Conservation (phyloP, 2,329 filamentous ascomycete genomes). For the Fusarium kyushuense region DNA sequence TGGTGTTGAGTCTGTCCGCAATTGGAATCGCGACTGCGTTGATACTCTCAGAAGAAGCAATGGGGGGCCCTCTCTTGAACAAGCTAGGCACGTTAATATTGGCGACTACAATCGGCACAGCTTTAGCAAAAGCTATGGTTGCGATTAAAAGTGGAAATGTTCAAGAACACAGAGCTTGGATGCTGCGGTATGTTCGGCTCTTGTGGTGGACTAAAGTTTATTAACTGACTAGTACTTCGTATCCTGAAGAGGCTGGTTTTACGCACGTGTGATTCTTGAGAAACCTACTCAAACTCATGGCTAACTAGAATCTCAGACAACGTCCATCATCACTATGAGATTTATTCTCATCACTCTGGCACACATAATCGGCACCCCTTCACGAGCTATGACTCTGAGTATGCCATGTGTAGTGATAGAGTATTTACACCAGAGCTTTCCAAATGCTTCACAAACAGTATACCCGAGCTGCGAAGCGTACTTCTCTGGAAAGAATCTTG, state of each 20-base stretch:
- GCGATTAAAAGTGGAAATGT: constrained; percentile 5
- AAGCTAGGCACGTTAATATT: constrained; percentile 2
- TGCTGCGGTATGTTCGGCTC: no score
- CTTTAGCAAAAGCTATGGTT: neutral
- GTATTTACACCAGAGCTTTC: constrained; percentile 12
- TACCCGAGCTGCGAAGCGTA: constrained; percentile 14
- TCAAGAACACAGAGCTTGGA: constrained; percentile 20
- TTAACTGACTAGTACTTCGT: no score
- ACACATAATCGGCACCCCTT: constrained; percentile 1
- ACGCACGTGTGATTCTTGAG: neutral
- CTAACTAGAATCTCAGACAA: constrained; percentile 8
- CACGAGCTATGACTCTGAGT: neutral
- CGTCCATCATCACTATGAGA: constrained; percentile 28
- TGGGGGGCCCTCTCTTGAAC: constrained; percentile 3
- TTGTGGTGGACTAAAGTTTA: no score
- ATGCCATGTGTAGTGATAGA: constrained; percentile 15
- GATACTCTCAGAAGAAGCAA: constrained; percentile 13
- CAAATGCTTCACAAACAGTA: neutral
- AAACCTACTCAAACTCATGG: no score
- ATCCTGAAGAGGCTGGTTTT: constrained; percentile 29
- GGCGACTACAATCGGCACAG: neutral
- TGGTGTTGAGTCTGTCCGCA: neutral
- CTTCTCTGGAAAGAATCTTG: neutral
- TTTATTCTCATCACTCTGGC: constrained; percentile 2
- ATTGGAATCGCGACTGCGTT: constrained; percentile 8